Evolutionary conservation across 1,139 yeast species (phyloP), one percentile per base, ranked within the genome.

Genomic region (Torulaspora pretoriensis): DNA sequence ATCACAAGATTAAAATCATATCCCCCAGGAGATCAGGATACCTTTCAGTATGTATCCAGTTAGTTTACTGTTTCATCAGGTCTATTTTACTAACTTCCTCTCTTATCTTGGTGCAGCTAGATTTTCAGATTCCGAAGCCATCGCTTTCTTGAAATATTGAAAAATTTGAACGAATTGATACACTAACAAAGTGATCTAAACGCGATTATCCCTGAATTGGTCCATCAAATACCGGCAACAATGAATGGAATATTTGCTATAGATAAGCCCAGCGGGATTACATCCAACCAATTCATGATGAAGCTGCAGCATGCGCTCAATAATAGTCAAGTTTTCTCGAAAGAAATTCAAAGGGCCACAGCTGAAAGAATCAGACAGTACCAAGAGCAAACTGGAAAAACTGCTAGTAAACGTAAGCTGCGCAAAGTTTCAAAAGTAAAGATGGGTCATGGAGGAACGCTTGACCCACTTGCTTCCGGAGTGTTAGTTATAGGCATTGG

Each of bases 361-460:
- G 63, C 78, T 56, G 69, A 73, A 53, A 65, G 76, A 65, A 64
- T 75, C 68, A 75, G 70, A 68, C 63, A 71, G 53, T 65, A 68
- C 63, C 58, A 68, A 64, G 58, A 63, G 23, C 61, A 74, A 67
- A 56, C 72, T 54, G 72, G 72, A 4, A 62, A 59, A 43, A 60
- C 52, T 27, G 68, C 71, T 1, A 63, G 70, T 13, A 65, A 64
- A 45, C 73, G 79, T 47, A 74, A 74, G 43, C 69, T 75, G 27
- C 68, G 75, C 38, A 69, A 72, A 42, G 67, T 77, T n/a, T 63
- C 69, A 13, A 81, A 80, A 57, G 78, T 90, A 25, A 92, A 94
- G 61, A 83, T 92, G 70, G 99, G 99, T 1, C 99, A 94, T 65
- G 99, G 98, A 6, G 99, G 99, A 5, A 92, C 99, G 0, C 71